Base-by-base conservation (phyloP, 139 green algal species). In the Tetradesmus obliquus region DNA sequence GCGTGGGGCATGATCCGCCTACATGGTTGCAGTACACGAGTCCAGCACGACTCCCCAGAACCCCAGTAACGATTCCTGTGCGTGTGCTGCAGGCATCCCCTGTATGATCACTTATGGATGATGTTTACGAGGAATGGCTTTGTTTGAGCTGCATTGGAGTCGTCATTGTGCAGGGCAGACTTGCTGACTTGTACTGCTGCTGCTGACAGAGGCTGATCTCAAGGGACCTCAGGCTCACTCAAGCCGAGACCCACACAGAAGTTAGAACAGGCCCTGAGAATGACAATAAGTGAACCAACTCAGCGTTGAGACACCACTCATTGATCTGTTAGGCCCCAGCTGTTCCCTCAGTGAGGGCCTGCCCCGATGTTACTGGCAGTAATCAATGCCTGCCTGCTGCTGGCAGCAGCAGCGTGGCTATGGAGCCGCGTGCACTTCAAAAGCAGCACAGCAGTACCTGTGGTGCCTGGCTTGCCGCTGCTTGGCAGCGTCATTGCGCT, bases 401-500 rank as follows among this genome's bases (percentile, higher is more conserved):
- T 81, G 62, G 84, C 51, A 32, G 22, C 22, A 32, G 22, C n/a
- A 45, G 20, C 72, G 2, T n/a, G 12, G 60, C 60, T 54, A 17
- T 66, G n/a, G 57, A 55, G 10, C 51, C 24, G 15, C 51, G 19
- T n/a, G 15, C 60, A 60, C 51, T 55, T 13, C 17, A 69, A 13
- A 6, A 24, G 69, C 86, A 90, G 19, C 55, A 83, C 62, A 89
- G 53, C 19, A 5, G 84, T 90, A 17, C 86, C 86, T 66, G 51
- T 83, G 5, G 91, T 95, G 3, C 90, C 86, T 19, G 93, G 93
- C n/a, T 54, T 94, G 55, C 95, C 95, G 1, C 12, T 97, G 4
- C 12, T 97, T 2, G 95, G 95, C 55, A 92, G 90, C 69, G 90
- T 91, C 0, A 7, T 96, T 7, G 90, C 66, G 0, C 71, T 97